Evolutionary conservation across 2,329 filamentous ascomycete species (phyloP), one percentile per base, ranked within the genome.

Genomic region (Botrytis fabae): DNA sequence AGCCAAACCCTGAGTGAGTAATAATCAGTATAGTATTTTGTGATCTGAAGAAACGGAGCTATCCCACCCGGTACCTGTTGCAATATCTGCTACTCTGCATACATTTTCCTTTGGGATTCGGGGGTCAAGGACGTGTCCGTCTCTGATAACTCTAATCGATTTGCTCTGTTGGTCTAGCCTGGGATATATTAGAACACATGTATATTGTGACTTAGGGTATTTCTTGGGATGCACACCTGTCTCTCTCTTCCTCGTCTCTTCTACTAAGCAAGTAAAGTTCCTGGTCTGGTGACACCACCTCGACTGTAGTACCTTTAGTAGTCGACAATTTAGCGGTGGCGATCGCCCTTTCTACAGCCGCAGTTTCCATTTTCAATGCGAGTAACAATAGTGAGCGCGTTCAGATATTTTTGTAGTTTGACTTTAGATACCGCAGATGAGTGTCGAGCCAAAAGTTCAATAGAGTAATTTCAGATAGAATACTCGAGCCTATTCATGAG

Each of bases 191-290:
- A 51, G 44, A 35, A 66, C 16, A 12, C 1, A 51, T 14, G 25
- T 7, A 46, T 18, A 22, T 46, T 18, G 28, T 2, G 22, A 28
- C 4, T 40, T 22, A 4, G n/a, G 32, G 0, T n/a, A 38, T 38
- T 32, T 63, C 63, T 12, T 18, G 63, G n/a, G 44, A 22, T 38
- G 7, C 32, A n/a, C 16, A 66, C 63, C 63, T 66, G 28, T 66
- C 44, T 25, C 35, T 66, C 22, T 66, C 44, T 38, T 38, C 32
- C 44, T 66, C 44, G 8, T 66, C 63, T 66, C 63, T 66, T 35
- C 32, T 66, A 66, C 22, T 66, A 32, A 66, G 12, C 9, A 66
- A n/a, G 44, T 66, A 66, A 8, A 38, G 32, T 66, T 66, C 63
- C 32, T 38, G 63, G 16, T 38, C 25, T 4, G 32, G 12, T 38